These are phyloP conservation scores for Lippia alba DNA, from an alignment of 305 asterid genomes.

Conservation along the genomic window DNA sequence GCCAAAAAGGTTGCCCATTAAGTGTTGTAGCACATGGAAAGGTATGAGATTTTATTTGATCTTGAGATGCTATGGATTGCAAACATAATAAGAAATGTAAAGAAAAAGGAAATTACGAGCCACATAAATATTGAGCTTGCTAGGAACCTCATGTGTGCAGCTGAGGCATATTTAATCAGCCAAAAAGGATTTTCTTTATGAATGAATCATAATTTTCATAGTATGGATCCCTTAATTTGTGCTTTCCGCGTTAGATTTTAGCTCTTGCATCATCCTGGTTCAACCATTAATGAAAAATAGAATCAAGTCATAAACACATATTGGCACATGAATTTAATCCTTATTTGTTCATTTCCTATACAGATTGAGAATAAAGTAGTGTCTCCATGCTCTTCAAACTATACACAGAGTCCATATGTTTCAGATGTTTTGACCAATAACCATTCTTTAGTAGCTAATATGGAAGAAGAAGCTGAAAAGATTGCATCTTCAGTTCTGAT, in stretches of 20 bases:
- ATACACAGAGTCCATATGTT: too few relatives aligned
- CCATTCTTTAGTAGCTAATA: slow-evolving; percentile 42
- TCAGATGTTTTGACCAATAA: too few relatives aligned
- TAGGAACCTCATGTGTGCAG: slow-evolving; percentile 10
- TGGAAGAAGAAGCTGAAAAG: slow-evolving; percentile 57
- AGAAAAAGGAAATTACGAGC: neutral
- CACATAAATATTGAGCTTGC: slow-evolving; percentile 14
- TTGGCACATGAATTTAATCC: slow-evolving; percentile 3
- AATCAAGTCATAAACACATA: slow-evolving; percentile 9
- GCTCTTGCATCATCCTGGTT: neutral
- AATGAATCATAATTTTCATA: slow-evolving; percentile 23
- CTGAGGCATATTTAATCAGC: slow-evolving; percentile 12
- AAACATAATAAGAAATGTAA: too few relatives aligned
- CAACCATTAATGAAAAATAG: slow-evolving; percentile 12
- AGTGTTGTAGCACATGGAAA: slow-evolving; percentile 38
- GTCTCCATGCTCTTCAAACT: slow-evolving; percentile 31
- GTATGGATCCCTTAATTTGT: slow-evolving; percentile 7
- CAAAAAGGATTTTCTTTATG: neutral
- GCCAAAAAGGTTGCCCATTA: slow-evolving; percentile 30
- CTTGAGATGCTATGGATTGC: slow-evolving; percentile 15
- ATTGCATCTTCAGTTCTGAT: slow-evolving; percentile 65
- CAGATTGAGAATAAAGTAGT: slow-evolving; percentile 24
- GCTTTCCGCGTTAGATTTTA: neutral
- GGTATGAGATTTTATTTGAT: slow-evolving; percentile 51
- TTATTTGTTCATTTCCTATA: slow-evolving; percentile 18